Evolutionary conservation across 441 rosid species (phyloP).

Genomic region (Viola pubescens): DNA sequence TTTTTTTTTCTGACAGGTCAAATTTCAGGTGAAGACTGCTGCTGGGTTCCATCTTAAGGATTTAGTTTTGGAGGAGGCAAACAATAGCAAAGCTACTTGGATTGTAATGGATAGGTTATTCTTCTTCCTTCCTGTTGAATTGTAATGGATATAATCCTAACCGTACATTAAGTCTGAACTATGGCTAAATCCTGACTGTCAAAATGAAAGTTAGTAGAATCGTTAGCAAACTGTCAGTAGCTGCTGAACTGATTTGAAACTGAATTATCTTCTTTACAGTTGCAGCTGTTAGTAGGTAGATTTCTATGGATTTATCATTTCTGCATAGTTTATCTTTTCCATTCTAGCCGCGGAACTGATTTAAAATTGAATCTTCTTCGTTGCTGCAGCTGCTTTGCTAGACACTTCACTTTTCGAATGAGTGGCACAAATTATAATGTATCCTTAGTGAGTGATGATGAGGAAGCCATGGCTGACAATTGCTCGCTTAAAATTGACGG

Average conservation of each 20-base stretch:
- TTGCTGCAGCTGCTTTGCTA: conserved; percentile 28
- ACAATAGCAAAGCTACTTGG: conserved; percentile 31
- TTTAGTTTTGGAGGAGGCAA: conserved; percentile 31
- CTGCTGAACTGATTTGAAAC: not conserved
- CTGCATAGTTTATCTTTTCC: too few species aligned
- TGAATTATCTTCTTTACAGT: not conserved
- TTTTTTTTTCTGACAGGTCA: conserved; percentile 24
- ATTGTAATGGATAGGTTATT: conserved; percentile 33
- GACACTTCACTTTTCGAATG: conserved; percentile 24
- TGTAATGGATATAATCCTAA: not conserved
- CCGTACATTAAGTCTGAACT: too few species aligned
- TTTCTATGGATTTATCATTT: too few species aligned
- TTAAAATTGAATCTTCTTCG: not conserved
- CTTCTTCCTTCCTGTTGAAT: not conserved
- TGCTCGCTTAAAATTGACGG: conserved; percentile 7
- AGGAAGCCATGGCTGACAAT: conserved; percentile 9
- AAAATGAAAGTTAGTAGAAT: too few species aligned
- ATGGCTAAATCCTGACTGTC: too few species aligned
- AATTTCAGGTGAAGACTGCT: conserved; percentile 34
- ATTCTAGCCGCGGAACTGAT: not conserved
- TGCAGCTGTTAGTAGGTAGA: too few species aligned
- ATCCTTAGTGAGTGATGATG: conserved; percentile 23
- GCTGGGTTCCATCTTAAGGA: conserved; percentile 31
- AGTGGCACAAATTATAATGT: conserved; percentile 26
- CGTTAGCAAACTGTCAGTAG: not conserved